Evolutionary conservation across 495 filamentous ascomycete genomes (phyloP), one percentile per base, ranked within the genome.

Genomic region (Aspergillus panamensis): DNA sequence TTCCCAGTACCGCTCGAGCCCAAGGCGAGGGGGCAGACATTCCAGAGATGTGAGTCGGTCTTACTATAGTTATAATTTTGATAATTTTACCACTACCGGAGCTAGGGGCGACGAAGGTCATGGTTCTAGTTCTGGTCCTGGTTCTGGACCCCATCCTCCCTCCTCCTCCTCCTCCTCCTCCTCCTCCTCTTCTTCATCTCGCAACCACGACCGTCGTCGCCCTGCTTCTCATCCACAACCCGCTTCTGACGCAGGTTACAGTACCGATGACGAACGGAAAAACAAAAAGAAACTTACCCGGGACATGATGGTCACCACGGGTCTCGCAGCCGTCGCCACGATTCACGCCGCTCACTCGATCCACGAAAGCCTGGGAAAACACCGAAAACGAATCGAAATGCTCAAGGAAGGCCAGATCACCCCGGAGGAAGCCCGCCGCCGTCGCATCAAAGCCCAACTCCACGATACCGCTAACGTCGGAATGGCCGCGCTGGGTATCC

Each of bases 301-400:
- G 72, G 93, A 95, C 72, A 87, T 92, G 80, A 70, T 92, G 66
- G 63, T 96, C 58, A 92, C 91, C 48, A 85, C 89, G 47, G 90
- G 91, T 42, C 72, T 96, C 62, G 92, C 92, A 32, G 87, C 87
- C 51, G 87, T 95, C 57, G 92, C 92, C 54, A 94, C 92, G 37
- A 91, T 96, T 59, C 91, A 95, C 73, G 90, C 91, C 47, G 90
- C 87, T 8, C 87, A 95, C 69, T 84, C 80, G 55, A 80, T 96
- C 54, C 89, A 92, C 73, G 79, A 82, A 60, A 87, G 82, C 65
- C 81, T 92, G 75, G 86, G 89, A 70, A 86, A 87, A 62, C 83
- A 88, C 39, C 81, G 91, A 51, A 74, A 85, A 58, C 80, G 90
- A 58, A 78, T 84, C 60, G 82, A 87, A 66, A 80, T 85, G 51